phyloP scores from a whole-genome alignment of 345 rosid genomes.

The Eucalyptus regnans region DNA sequence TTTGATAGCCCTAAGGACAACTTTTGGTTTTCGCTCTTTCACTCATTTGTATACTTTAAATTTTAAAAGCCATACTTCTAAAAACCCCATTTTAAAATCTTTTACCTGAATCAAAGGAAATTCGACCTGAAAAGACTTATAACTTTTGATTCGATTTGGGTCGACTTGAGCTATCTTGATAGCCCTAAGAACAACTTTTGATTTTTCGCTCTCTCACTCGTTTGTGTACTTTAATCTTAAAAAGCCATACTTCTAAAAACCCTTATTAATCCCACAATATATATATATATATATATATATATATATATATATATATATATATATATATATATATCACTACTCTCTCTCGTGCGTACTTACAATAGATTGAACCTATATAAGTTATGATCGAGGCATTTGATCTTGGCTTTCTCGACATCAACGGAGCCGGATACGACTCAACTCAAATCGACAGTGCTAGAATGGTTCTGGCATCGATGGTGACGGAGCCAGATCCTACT shows the following conservation, averaged over 20 bases:
- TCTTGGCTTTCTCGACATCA: not conserved
- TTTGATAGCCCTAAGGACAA: no score
- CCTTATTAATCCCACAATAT: not conserved
- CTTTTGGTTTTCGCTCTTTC: not conserved
- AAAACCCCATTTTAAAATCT: not conserved
- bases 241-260: not conserved
- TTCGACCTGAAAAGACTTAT: fast-evolving
- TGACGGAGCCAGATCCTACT: not conserved
- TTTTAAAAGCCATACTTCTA: not conserved
- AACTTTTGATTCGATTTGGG: no score
- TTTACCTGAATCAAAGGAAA: no score
- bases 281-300: not conserved
- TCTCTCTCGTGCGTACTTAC: not conserved
- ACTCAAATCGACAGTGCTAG: not conserved
- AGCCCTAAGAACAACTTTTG: not conserved
- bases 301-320: not conserved
- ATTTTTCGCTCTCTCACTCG: not conserved
- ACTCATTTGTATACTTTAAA: not conserved
- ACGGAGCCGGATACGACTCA: not conserved
- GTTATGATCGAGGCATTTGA: not conserved
- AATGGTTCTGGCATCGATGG: not conserved
- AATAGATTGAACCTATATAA: not conserved
- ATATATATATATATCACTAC: not conserved
- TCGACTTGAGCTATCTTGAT: no score
- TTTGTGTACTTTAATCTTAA: not conserved